Base-by-base conservation (phyloP, 2,329 filamentous ascomycete genomes). In the Bimuria novae-zelandiae region DNA sequence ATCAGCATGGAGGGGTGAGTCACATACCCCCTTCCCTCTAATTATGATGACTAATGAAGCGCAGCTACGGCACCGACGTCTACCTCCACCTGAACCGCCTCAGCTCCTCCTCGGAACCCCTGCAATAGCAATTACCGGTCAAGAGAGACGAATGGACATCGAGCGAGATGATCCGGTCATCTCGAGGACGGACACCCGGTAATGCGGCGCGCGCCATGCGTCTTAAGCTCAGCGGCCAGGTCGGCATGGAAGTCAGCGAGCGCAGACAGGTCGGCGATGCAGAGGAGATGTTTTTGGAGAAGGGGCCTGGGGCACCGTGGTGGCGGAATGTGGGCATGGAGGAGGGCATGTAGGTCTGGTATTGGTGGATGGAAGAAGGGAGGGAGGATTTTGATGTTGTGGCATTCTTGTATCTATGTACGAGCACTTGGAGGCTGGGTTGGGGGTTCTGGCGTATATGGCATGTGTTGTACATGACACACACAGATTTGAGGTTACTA, bases 1-100 rank as follows among this genome's bases (percentile, higher is more conserved):
- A 99, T 99, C 69, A 97, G 92, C 74, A 99, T 99, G 94, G 94
- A 99, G 81, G 94, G 94, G 90, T 96, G 80, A 81, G 89, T 68
- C n/a, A 14, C 3, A 12, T 4, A 12, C 16, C 37, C 19, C 25
- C 6, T 46, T 19, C 8, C 32, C 12, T 27, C 23, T 46, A 40
- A 46, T 14, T 39, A 14, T 49, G 47, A 68, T 74, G 45, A 59
- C 57, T 60, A 45, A 27, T 12, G 2, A 22, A 51, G 8, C 3
- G 10, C 41, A 96, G 93, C 54, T 99, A 99, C 75, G 94, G 94
- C 61, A 99, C 94, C 45, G 94, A 99, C 72, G 94, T 97, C 47
- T 99, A 99, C 77, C 89, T 99, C 42, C 94, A 99, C 75, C 85
- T 99, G 45, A 99, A 99, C 79, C 86, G 94, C 51, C 83, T 99